These are phyloP conservation scores for Amanita molliuscula DNA, from an alignment of 768 basidiomycete genomes.

Conservation along the genomic window DNA sequence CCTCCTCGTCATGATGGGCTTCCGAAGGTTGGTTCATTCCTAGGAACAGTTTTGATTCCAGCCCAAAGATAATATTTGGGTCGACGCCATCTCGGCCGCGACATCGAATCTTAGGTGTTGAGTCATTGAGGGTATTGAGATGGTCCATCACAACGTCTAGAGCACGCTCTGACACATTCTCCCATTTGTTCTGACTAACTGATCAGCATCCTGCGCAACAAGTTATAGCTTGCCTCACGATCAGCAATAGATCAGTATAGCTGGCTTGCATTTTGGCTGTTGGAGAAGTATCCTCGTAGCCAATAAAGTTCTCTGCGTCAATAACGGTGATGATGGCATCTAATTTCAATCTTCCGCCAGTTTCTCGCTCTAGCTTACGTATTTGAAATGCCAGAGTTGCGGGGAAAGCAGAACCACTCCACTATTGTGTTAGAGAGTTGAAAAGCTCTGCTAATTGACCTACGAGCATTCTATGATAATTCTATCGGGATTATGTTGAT, in stretches of 20 bases:
- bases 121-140: constrained; percentile 81
- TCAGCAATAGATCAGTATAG: constrained; percentile 85
- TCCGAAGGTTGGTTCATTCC: constrained; percentile 13
- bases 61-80: constrained; percentile 77
- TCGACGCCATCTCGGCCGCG: constrained; percentile 55
- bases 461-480: constrained; percentile 96
- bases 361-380: constrained; percentile 76
- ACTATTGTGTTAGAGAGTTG: neutral
- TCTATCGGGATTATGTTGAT: constrained; percentile 77
- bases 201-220: constrained; percentile 1
- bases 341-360: constrained; percentile 61
- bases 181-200: constrained; percentile 73
- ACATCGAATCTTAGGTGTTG: constrained; percentile 76
- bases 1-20: constrained; percentile 48
- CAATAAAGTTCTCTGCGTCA: constrained; percentile 84
- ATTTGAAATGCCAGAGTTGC: constrained; percentile 94
- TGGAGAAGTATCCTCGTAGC: constrained; percentile 87
- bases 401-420: constrained; percentile 88
- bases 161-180: constrained; percentile 66
- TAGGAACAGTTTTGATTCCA: constrained; percentile 73
- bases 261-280: constrained; percentile 94
- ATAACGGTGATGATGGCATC: constrained; percentile 90
- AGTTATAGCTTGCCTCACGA: constrained; percentile 38
- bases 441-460: constrained; percentile 14
- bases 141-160: constrained; percentile 83